Base-by-base conservation (phyloP, 2,329 filamentous ascomycete genomes). In the Colletotrichum brevisporum region DNA sequence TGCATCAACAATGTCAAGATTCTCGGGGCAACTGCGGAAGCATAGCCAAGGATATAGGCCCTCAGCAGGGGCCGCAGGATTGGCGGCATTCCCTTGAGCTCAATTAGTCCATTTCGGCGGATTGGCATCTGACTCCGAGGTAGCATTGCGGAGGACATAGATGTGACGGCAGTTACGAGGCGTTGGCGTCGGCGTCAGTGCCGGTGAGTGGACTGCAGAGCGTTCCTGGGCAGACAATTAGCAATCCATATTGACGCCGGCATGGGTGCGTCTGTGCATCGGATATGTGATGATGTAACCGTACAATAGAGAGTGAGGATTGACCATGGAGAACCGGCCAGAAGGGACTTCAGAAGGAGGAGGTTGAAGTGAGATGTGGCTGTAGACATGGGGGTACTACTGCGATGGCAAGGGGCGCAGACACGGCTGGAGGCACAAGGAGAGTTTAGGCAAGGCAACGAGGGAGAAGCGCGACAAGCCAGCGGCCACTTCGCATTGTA, bases 1-100 rank as follows among this genome's bases (percentile, higher is more conserved):
- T 86, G 83, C 61, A 90, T 75, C 36, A 90, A 71, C 67, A 90
- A 77, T 2, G 85, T 86, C 71, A 90, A 74, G 24, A 91, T 77
- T 69, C 88, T 83, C 13, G 89, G 89, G 31, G 82, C 84, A 8
- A 90, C 87, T 41, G 85, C 83, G 59, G 88, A 90, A 18, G 84
- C 85, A 79, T 90, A 91, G 36, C 89, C 89, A 41, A 91, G 74
- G 15, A 89, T 75, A 76, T 89, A 91, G 54, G 89, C 89, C 67
- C 88, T 85, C 62, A 89, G 74, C 26, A 89, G 77, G 16, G 89
- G 89, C 60, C 86, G 84, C 39, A 91, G 78, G 48, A 83, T 70
- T 13, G 85, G 81, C 36, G 88, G 87, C 52, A 90, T 76, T 70
- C 72, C 72, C 47, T 75, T 71, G 71, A 72, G 62, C 50, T 63